These are phyloP conservation scores for Epichloe elymi DNA, from an alignment of 2,329 filamentous ascomycete genomes.

Conservation along the genomic window DNA sequence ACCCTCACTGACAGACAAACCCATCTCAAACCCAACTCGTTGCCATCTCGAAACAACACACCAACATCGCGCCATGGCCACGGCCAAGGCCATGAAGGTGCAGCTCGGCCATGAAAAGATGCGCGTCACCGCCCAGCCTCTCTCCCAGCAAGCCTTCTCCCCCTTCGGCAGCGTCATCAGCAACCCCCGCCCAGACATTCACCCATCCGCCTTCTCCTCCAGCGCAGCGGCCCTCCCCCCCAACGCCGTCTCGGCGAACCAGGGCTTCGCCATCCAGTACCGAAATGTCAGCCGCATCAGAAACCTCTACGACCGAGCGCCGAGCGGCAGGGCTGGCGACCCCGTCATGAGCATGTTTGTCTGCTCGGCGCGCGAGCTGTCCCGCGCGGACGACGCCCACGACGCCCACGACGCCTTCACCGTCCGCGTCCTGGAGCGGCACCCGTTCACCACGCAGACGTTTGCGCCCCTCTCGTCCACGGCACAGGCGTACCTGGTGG, in stretches of 20 bases:
- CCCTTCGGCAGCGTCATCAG: slow-evolving; percentile 74
- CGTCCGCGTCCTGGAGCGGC: slow-evolving; percentile 67
- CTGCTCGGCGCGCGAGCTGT: slow-evolving; percentile 37
- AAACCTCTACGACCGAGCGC: slow-evolving; percentile 56
- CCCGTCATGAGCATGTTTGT: slow-evolving; percentile 82
- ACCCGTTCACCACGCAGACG: slow-evolving; percentile 89
- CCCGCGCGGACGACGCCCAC: slow-evolving; percentile 4
- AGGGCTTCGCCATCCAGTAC: slow-evolving; percentile 81
- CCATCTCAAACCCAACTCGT: no score
- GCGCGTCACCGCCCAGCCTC: slow-evolving; percentile 44
- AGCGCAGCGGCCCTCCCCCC: slow-evolving; percentile 25
- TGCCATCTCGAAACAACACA: no score
- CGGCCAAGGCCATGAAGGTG: slow-evolving; percentile 11
- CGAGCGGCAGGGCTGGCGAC: slow-evolving; percentile 33
- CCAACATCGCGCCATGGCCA: background rate
- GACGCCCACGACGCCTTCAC: slow-evolving; percentile 30
- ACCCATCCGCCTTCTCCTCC: slow-evolving; percentile 33
- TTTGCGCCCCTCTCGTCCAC: slow-evolving; percentile 62
- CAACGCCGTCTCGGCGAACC: slow-evolving; percentile 55
- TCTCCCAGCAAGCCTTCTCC: slow-evolving; percentile 58
- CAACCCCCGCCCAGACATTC: slow-evolving; percentile 50
- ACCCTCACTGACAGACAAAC: no score
- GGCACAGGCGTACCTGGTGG: slow-evolving; percentile 56
- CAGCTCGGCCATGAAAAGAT: slow-evolving; percentile 13
- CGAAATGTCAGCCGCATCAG: slow-evolving; percentile 60